phyloP scores from a whole-genome alignment of 2,329 filamentous ascomycete genomes.

The Cercospora nicotianae region DNA sequence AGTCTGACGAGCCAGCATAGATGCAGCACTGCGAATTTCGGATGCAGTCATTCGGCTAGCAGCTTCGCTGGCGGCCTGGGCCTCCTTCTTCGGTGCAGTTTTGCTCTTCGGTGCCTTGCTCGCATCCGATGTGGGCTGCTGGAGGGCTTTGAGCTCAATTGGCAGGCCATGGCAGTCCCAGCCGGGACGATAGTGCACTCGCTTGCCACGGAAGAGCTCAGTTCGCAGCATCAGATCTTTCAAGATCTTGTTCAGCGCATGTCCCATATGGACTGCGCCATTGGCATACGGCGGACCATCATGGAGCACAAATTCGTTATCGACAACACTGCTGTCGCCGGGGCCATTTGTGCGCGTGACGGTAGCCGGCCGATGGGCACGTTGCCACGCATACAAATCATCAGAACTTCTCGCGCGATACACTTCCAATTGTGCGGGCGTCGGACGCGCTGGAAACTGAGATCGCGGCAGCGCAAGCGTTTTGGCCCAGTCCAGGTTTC shows the following conservation, averaged over 20 bases:
- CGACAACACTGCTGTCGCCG: constrained; percentile 34
- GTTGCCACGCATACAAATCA: constrained; percentile 88
- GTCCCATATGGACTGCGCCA: constrained; percentile 84
- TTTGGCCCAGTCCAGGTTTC: constrained; percentile 31
- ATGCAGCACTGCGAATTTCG: constrained; percentile 64
- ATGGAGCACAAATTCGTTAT: constrained; percentile 74
- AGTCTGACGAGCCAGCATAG: constrained; percentile 66
- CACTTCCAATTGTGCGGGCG: constrained; percentile 46
- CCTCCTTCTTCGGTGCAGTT: constrained; percentile 32
- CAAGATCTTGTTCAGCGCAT: constrained; percentile 93
- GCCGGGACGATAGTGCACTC: constrained; percentile 80
- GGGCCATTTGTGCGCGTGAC: constrained; percentile 41
- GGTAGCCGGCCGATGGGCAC: constrained; percentile 35
- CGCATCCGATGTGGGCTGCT: constrained; percentile 46
- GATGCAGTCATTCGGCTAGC: constrained; percentile 44
- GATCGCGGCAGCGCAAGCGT: constrained; percentile 53
- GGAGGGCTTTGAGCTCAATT: constrained; percentile 93
- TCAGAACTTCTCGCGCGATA: constrained; percentile 79
- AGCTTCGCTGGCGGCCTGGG: constrained; percentile 36
- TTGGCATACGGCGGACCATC: constrained; percentile 98
- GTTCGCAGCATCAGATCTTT: constrained; percentile 90
- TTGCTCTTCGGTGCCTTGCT: constrained; percentile 36
- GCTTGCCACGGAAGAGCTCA: constrained; percentile 73
- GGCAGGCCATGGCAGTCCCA: constrained; percentile 98
- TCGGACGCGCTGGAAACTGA: constrained; percentile 50